phyloP scores from a whole-genome alignment of 768 basidiomycete species.

The Boletus reticuloceps region DNA sequence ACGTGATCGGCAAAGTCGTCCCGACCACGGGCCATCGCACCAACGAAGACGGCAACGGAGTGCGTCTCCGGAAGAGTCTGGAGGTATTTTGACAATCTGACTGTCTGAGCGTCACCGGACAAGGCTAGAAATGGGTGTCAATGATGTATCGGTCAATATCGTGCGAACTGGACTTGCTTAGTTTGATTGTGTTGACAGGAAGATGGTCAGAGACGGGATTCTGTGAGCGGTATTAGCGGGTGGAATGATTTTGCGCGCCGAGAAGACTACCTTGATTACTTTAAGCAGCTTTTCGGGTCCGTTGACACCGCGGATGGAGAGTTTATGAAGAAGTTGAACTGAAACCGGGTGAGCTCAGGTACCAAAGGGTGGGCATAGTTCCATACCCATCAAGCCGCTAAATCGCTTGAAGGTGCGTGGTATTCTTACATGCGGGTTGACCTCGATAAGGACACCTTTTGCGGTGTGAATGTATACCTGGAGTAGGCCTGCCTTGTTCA shows the following conservation, averaged over 20 bases:
- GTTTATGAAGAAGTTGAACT: conserved; percentile 97
- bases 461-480: conserved; percentile 99
- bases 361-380: neutral
- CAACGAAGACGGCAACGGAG: conserved; percentile 91
- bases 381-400: conserved; percentile 93
- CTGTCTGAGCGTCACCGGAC: conserved; percentile 85
- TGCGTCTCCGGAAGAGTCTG: conserved; percentile 85
- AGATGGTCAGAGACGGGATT: conserved; percentile 95
- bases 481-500: conserved; percentile 95
- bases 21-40: conserved; percentile 95
- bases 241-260: neutral
- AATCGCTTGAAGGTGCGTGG: conserved; percentile 99
- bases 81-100: conserved; percentile 80
- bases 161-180: conserved; percentile 60
- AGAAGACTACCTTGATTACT: conserved; percentile 78
- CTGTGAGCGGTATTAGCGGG: conserved; percentile 36
- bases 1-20: conserved; percentile 96
- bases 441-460: conserved; percentile 94
- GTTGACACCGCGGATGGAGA: conserved; percentile 94
- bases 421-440: conserved; percentile 96
- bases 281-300: conserved; percentile 96
- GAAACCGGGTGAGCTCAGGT: conserved; percentile 5
- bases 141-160: neutral
- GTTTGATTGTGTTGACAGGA: conserved; percentile 91
- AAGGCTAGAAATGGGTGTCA: conserved; percentile 53